A percentile compares a stretch with the other conserved stretches of the same genome.
phyloP scores from a whole-genome alignment of 495 filamentous ascomycete species.

The Aspergillus campestris region DNA sequence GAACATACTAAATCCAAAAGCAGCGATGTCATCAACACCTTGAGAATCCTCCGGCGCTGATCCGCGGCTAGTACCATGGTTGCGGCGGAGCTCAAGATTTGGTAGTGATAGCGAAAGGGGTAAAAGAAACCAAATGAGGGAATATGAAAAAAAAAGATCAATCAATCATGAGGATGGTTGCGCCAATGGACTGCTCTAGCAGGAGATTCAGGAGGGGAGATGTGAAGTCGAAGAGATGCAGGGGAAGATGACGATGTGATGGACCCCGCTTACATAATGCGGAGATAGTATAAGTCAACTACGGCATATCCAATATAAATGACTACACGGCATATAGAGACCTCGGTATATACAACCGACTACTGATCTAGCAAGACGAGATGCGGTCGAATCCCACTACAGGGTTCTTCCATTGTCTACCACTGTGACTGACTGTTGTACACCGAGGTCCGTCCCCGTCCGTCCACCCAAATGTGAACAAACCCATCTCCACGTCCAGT shows the following conservation, averaged over 20 bases:
- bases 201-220: neutral
- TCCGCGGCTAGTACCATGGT: slow-evolving; percentile 32
- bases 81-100: slow-evolving; percentile 3
- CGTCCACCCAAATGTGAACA: too few relatives aligned
- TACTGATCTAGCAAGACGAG: too few relatives aligned
- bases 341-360: too few relatives aligned
- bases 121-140: neutral
- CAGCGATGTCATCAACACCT: slow-evolving; percentile 65
- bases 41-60: slow-evolving; percentile 71
- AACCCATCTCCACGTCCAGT: slow-evolving; percentile 8
- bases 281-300: too few relatives aligned
- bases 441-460: too few relatives aligned
- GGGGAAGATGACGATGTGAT: neutral
- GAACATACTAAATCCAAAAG: slow-evolving; percentile 57
- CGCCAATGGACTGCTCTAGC: neutral
- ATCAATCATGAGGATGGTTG: neutral
- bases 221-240: neutral
- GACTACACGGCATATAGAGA: too few relatives aligned
- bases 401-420: neutral
- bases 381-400: too few relatives aligned
- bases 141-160: slow-evolving; percentile 8
- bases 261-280: too few relatives aligned
- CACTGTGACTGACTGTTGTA: too few relatives aligned
- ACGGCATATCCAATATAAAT: too few relatives aligned
- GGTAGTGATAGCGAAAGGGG: neutral